Conservation (phyloP, 768 basidiomycete genomes). For the Infundibulicybe gibba region DNA sequence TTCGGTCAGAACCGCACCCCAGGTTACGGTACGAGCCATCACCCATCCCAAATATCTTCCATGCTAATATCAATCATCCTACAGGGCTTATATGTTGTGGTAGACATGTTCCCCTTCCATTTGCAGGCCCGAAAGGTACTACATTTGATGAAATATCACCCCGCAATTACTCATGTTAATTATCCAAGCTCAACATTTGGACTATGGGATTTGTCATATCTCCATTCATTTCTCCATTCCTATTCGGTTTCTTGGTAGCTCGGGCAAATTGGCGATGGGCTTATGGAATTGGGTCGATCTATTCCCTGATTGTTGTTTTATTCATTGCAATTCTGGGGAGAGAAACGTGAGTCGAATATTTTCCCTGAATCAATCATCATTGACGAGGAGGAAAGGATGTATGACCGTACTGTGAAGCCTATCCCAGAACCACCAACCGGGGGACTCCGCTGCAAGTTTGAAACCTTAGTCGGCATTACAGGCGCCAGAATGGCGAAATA, state of each 20-base stretch:
- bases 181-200: conserved; percentile 57
- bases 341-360: conserved; percentile 48
- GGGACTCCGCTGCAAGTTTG: too few relatives aligned
- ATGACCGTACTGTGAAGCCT: conserved; percentile 32
- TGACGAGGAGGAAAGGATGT: conserved; percentile 39
- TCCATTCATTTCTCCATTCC: conserved; percentile 61
- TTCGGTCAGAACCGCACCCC: conserved; percentile 40
- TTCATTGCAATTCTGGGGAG: conserved; percentile 59
- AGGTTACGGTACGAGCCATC: conserved; percentile 33
- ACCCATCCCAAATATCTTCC: not conserved
- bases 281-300: conserved; percentile 64
- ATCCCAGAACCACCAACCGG: too few relatives aligned
- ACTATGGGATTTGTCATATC: conserved; percentile 72
- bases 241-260: conserved; percentile 66
- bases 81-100: conserved; percentile 44
- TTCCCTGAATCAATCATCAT: not conserved
- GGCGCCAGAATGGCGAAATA: conserved; percentile 43
- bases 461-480: too few relatives aligned
- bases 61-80: not conserved
- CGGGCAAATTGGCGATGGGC: conserved; percentile 60
- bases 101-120: conserved; percentile 59
- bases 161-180: not conserved
- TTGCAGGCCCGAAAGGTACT: conserved; percentile 49
- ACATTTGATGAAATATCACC: not conserved
- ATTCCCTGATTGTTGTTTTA: conserved; percentile 48